phyloP scores from a whole-genome alignment of 176 grass and related monocot species.

The Lolium multiflorum region DNA sequence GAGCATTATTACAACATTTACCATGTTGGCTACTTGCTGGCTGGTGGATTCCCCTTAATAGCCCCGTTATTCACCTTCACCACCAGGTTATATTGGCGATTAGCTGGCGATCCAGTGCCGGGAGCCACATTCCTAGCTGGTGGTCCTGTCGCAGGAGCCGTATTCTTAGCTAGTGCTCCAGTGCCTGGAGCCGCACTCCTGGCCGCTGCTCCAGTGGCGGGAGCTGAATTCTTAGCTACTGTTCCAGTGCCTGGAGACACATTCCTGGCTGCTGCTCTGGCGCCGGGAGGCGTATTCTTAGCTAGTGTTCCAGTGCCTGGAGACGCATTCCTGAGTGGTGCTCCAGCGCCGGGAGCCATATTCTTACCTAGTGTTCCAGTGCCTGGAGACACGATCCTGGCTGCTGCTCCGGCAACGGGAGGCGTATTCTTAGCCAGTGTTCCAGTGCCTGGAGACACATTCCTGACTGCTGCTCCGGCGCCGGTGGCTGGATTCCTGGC shows the following conservation, averaged over 20 bases:
- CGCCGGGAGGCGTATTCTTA: background rate
- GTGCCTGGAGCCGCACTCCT: background rate
- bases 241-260: background rate
- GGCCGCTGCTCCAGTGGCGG: background rate
- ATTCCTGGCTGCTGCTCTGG: background rate
- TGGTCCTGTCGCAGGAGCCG: background rate
- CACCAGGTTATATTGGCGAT: background rate
- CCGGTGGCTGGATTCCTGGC: background rate
- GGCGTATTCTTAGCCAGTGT: background rate
- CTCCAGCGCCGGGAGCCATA: background rate
- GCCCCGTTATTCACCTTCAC: slow-evolving; percentile 21
- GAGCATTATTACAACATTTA: slow-evolving; percentile 41
- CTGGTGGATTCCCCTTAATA: slow-evolving; percentile 28
- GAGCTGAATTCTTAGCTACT: background rate
- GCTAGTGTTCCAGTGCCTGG: background rate
- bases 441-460: background rate
- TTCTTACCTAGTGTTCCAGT: background rate
- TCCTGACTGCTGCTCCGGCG: background rate
- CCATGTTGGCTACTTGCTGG: slow-evolving; percentile 42
- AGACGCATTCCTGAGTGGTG: background rate
- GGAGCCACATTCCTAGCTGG: background rate
- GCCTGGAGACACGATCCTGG: background rate
- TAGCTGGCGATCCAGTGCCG: background rate
- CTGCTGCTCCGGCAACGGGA: background rate
- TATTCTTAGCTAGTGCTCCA: background rate